These are phyloP conservation scores for Aspergillus ustus DNA, from an alignment of 2,329 filamentous ascomycete species.

Conservation along the genomic window DNA sequence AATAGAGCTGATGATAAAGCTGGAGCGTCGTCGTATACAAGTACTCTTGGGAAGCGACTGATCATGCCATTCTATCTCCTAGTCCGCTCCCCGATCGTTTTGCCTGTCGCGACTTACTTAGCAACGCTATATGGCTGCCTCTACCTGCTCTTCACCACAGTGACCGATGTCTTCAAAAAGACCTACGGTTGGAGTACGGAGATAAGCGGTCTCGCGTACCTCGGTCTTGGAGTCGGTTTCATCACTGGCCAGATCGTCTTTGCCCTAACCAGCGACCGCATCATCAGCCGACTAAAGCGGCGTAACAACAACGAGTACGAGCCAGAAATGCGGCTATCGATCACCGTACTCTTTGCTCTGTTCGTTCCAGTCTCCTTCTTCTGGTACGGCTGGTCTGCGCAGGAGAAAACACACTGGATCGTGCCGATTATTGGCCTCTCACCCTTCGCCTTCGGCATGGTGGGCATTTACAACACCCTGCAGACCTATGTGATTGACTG, in stretches of 20 bases:
- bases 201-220: conserved; percentile 42
- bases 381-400: conserved; percentile 62
- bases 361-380: conserved; percentile 60
- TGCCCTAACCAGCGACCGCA: conserved; percentile 36
- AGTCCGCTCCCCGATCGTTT: conserved; percentile 18
- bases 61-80: conserved; percentile 14
- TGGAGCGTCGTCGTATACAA: background rate
- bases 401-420: conserved; percentile 59
- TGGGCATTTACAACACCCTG: conserved; percentile 55
- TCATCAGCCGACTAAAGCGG: conserved; percentile 30
- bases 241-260: conserved; percentile 39
- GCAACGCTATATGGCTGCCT: conserved; percentile 16
- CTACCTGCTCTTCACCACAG: conserved; percentile 23
- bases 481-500: conserved; percentile 67
- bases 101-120: conserved; percentile 12
- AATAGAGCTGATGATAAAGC: background rate
- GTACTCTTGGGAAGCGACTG: background rate
- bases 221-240: conserved; percentile 53
- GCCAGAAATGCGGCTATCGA: conserved; percentile 56
- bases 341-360: conserved; percentile 59
- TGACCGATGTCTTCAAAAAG: conserved; percentile 15
- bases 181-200: conserved; percentile 16
- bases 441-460: conserved; percentile 59
- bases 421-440: conserved; percentile 62
- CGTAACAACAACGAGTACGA: conserved; percentile 44